Percentiles rank a stretch among this genome's conserved stretches.
These are phyloP conservation scores for Berberis vulgaris DNA, from an alignment of 164 flowering plant species.

Conservation along the genomic window DNA sequence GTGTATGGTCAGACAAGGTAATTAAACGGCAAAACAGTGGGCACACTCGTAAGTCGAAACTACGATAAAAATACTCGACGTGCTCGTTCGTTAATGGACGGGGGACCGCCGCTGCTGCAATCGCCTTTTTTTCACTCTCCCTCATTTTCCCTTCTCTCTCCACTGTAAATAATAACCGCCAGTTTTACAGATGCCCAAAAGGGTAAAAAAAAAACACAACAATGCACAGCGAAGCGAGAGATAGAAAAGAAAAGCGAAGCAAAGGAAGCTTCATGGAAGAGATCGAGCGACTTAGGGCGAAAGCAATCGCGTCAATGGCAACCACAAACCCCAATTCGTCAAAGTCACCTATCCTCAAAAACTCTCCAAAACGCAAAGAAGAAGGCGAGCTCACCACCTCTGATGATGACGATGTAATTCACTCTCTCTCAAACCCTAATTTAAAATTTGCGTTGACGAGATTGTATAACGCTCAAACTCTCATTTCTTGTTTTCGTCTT, in stretches of 20 bases:
- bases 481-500: background rate
- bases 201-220: background rate
- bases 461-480: background rate
- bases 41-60: too few relatives aligned
- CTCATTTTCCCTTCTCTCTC: too few relatives aligned
- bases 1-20: too few relatives aligned
- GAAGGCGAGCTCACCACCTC: conserved; percentile 73
- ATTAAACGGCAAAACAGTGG: too few relatives aligned
- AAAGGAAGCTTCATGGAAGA: conserved; percentile 13
- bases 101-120: too few relatives aligned
- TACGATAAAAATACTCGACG: too few relatives aligned
- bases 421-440: conserved; percentile 7
- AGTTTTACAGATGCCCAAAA: background rate
- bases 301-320: conserved; percentile 25
- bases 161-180: too few relatives aligned
- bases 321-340: conserved; percentile 12
- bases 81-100: too few relatives aligned
- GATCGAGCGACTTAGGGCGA: conserved; percentile 25
- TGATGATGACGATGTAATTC: conserved; percentile 20
- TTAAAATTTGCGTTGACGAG: background rate
- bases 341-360: background rate
- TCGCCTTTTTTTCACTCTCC: too few relatives aligned
- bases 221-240: conserved; percentile 1
- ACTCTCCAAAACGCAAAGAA: conserved; percentile 27
- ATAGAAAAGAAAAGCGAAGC: conserved; percentile 1